Base-by-base conservation (phyloP, 192 early-diverging fungal genomes). In the Coemansia asiatica region DNA sequence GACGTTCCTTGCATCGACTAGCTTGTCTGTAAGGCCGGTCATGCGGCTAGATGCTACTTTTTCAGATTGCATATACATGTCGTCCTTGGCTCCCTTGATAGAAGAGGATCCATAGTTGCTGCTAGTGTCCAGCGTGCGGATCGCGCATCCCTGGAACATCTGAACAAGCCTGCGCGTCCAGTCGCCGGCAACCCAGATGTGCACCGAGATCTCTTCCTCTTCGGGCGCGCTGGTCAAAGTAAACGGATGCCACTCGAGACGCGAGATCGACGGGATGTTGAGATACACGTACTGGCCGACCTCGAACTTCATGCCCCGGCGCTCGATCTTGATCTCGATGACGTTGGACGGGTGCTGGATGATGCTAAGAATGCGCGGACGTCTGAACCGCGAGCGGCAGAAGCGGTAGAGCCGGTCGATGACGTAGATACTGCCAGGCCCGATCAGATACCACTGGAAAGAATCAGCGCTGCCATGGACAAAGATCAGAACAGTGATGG, bases 341-440 rank as follows among this genome's bases (percentile, higher is more conserved):
- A 94, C 91, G 53, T 89, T 89, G 38, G 86, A 88, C 28, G 91
- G 93, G 54, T 94, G 92, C 68, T 92, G 91, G 23, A 95, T 89
- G 49, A 93, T 89, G 66, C 91, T 90, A 63, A 87, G 84, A 59
- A 93, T 90, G 53, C 88, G 79, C 8, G 90, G 92, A 26, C 86
- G 85, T 23, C 74, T 65, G 25, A 87, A 75, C 35, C 75, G 72
- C 25, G 88, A 91, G 18, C 90, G 86, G 48, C 88, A 67, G 55
- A 91, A 88, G 28, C 93, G 86, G 49, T 85, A 69, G 8, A 88
- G 64, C 12, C 93, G 85, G 69, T 94, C 92, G 5, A 84, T 29
- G 5, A 88, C 69, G 74, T 92, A 93, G 35, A 88, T 69, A 10
- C 83, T 61, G 0, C 83, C 88, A 0, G 89, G 87, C 0, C 72